Evolutionary conservation across 31 red algal species (phyloP).

Genomic region (Odonthalia washingtoniensis): DNA sequence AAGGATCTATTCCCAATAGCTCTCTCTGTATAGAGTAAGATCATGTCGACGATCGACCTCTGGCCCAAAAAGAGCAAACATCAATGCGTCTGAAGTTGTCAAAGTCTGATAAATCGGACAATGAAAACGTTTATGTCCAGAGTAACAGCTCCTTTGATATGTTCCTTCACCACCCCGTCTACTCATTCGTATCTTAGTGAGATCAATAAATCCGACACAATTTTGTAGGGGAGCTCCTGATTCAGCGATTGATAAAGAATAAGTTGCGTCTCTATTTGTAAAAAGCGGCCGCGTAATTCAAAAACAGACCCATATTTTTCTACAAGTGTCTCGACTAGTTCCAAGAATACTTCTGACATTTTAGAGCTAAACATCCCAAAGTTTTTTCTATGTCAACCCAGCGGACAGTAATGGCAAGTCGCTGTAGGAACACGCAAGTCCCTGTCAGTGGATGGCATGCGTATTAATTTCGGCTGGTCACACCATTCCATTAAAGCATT

Average conservation of each 20-base stretch:
- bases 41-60: not conserved
- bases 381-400: not conserved
- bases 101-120: conserved; percentile 34
- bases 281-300: not conserved
- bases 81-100: not conserved
- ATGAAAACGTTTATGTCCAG: not conserved
- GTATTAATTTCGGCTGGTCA: no score
- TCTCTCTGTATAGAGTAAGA: no score
- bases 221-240: not conserved
- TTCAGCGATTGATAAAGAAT: not conserved
- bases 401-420: not conserved
- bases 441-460: no score
- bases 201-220: not conserved
- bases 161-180: not conserved
- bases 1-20: no score
- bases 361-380: not conserved
- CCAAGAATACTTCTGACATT: conserved; percentile 11
- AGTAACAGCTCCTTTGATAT: not conserved
- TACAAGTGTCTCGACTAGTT: not conserved
- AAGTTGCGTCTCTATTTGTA: not conserved
- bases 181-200: conserved; percentile 13
- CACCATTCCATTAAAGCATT: no score
- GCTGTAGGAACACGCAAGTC: no score
- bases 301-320: not conserved
- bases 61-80: conserved; percentile 12